Evolutionary conservation across 495 filamentous ascomycete species (phyloP).

Genomic region (Aspergillus funiculosus): DNA sequence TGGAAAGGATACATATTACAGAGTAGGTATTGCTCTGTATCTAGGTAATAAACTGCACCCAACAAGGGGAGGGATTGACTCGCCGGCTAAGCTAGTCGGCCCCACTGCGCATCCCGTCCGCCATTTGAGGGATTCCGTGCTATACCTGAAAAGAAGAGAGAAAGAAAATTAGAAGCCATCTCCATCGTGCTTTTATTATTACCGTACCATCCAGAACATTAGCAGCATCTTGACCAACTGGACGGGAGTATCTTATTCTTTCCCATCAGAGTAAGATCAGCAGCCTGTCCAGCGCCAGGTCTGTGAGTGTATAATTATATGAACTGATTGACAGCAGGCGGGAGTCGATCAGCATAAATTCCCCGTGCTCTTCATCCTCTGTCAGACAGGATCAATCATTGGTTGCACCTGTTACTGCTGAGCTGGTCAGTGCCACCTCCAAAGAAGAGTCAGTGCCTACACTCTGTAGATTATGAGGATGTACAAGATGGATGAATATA

Average conservation of each 20-base stretch:
- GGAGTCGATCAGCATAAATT: slow-evolving; percentile 14
- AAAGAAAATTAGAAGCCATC: slow-evolving; percentile 1
- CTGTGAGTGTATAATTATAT: background rate
- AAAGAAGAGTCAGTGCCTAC: too few relatives aligned
- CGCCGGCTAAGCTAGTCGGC: slow-evolving; percentile 20
- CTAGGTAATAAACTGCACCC: slow-evolving; percentile 16
- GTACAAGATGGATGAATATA: slow-evolving; percentile 2
- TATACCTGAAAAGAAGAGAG: slow-evolving; percentile 9
- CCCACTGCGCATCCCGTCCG: slow-evolving; percentile 23
- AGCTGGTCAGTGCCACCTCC: slow-evolving; percentile 10
- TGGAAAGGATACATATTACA: too few relatives aligned
- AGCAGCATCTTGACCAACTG: too few relatives aligned
- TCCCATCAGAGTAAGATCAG: slow-evolving; percentile 13
- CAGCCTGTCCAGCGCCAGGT: slow-evolving; percentile 1
- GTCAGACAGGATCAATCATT: background rate
- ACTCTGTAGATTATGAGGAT: too few relatives aligned
- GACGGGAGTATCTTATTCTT: too few relatives aligned
- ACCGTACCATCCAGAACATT: slow-evolving; percentile 3
- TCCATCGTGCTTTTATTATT: background rate
- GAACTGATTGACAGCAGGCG: slow-evolving; percentile 1
- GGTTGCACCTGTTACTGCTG: background rate
- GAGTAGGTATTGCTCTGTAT: too few relatives aligned
- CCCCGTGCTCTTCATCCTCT: background rate
- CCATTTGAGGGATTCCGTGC: slow-evolving; percentile 18
- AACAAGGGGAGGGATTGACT: slow-evolving; percentile 22